These are phyloP conservation scores for Macaranga tanarius DNA, from an alignment of 441 rosid species.

Conservation along the genomic window DNA sequence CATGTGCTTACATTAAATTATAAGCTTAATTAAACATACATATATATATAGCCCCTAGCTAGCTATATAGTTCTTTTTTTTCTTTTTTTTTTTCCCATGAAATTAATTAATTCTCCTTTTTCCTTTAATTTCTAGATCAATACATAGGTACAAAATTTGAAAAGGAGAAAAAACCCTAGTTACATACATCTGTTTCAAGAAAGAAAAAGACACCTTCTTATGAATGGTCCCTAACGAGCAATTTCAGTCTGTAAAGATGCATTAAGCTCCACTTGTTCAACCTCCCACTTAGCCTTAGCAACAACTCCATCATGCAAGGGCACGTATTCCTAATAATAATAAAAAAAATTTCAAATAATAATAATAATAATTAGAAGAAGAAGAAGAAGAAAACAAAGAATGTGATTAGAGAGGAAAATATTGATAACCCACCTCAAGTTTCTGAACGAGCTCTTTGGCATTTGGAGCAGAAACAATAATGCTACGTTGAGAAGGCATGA, in stretches of 20 bases:
- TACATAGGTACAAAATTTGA: constrained; percentile 25
- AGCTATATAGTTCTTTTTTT: too few species aligned
- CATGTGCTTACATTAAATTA: background rate
- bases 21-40: background rate
- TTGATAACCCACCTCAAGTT: constrained; percentile 61
- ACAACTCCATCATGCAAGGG: constrained; percentile 75
- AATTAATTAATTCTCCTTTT: constrained; percentile 14
- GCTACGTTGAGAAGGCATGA: constrained; percentile 76
- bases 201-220: background rate
- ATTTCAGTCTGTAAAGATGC: constrained; percentile 39
- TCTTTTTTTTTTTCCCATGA: background rate
- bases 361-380: background rate
- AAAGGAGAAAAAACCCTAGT: constrained; percentile 14
- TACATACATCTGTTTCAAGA: constrained; percentile 3
- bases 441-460: constrained; percentile 80
- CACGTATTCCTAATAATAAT: constrained; percentile 58
- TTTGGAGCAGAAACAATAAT: constrained; percentile 85
- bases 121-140: constrained; percentile 12
- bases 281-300: constrained; percentile 75
- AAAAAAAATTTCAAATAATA: constrained; percentile 1
- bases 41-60: background rate
- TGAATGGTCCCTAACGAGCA: constrained; percentile 32
- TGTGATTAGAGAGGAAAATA: background rate
- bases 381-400: background rate
- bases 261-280: constrained; percentile 50